Base-by-base conservation (phyloP, 371 early-diverging fungal genomes). In the Smittium mucronatum region DNA sequence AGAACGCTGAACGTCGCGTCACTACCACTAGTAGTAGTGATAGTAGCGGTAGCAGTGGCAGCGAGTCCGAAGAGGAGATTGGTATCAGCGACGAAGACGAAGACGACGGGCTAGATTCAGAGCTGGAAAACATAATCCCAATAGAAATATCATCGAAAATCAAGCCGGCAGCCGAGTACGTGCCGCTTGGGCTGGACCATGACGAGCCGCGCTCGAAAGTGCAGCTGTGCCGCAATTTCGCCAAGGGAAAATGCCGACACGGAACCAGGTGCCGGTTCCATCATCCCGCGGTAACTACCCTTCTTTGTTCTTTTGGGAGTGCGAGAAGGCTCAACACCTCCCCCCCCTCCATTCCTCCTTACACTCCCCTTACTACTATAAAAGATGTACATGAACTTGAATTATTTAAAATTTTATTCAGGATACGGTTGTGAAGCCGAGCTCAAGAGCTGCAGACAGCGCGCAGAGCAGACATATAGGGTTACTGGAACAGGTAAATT, bases 281-380 rank as follows among this genome's bases (percentile, higher is more conserved):
- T 47, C 67, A 67, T 28, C 67, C 67, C 28, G 1, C 30, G 65
- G 65, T 65, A 65, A 65, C n/a, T n/a, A 65, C 34, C 28, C 25
- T 63, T 63, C 28, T 63, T 29, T 29, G 16, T n/a, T n/a, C n/a
- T n/a, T n/a, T n/a, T n/a, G n/a, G n/a, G n/a, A n/a, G n/a, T n/a
- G n/a, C n/a, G n/a, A n/a, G n/a, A n/a, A n/a, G n/a, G n/a, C n/a
- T n/a, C n/a, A n/a, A n/a, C n/a, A n/a, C n/a, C n/a, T n/a, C n/a
- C n/a, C n/a, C n/a, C n/a, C n/a, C n/a, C n/a, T n/a, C n/a, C n/a
- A n/a, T n/a, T n/a, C n/a, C n/a, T n/a, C n/a, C n/a, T n/a, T n/a
- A n/a, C n/a, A n/a, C n/a, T n/a, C n/a, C n/a, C n/a, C n/a, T n/a
- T n/a, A n/a, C n/a, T n/a, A n/a, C n/a, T n/a, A n/a, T n/a, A n/a